Percentiles rank a stretch among this genome's conserved stretches.
These are phyloP conservation scores for Xanthoparmelia taractica DNA, from an alignment of 495 filamentous ascomycete species.

Conservation along the genomic window DNA sequence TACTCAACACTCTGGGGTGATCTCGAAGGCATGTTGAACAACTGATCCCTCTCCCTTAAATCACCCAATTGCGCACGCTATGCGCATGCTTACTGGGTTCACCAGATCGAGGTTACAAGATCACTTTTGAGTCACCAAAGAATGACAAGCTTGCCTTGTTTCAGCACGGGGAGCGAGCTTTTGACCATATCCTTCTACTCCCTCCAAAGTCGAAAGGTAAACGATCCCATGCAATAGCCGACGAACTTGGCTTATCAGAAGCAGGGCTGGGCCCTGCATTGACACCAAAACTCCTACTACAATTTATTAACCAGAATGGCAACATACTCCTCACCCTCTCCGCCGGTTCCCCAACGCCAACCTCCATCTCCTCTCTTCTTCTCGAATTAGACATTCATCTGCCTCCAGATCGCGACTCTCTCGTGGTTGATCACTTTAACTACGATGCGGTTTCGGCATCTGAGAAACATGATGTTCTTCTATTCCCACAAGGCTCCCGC, in stretches of 20 bases:
- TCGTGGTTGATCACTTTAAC: conserved; percentile 92
- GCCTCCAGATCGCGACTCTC: conserved; percentile 69
- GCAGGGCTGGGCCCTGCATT: conserved; percentile 79
- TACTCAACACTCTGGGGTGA: conserved; percentile 81
- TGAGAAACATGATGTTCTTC: conserved; percentile 82
- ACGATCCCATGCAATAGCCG: conserved; percentile 12
- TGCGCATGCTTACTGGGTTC: too few species aligned
- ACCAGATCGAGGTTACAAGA: conserved; percentile 71
- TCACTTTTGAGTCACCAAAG: conserved; percentile 80
- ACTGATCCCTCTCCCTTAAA: background rate
- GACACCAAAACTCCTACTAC: conserved; percentile 75
- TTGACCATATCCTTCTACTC: conserved; percentile 84
- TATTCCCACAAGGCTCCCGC: conserved; percentile 57
- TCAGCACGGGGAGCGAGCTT: conserved; percentile 74
- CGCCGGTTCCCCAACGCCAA: conserved; percentile 61
- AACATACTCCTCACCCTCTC: conserved; percentile 89
- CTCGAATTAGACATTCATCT: conserved; percentile 87
- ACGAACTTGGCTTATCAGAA: conserved; percentile 29
- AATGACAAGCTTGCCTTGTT: conserved; percentile 75
- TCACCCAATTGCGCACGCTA: conserved; percentile 13
- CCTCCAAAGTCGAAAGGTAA: conserved; percentile 85
- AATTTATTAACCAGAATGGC: conserved; percentile 85
- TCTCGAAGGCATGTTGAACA: conserved; percentile 57
- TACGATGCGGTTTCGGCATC: conserved; percentile 68
- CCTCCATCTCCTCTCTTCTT: conserved; percentile 73